phyloP scores from a whole-genome alignment of 1,139 yeast genomes.

The Pichia sp. region DNA sequence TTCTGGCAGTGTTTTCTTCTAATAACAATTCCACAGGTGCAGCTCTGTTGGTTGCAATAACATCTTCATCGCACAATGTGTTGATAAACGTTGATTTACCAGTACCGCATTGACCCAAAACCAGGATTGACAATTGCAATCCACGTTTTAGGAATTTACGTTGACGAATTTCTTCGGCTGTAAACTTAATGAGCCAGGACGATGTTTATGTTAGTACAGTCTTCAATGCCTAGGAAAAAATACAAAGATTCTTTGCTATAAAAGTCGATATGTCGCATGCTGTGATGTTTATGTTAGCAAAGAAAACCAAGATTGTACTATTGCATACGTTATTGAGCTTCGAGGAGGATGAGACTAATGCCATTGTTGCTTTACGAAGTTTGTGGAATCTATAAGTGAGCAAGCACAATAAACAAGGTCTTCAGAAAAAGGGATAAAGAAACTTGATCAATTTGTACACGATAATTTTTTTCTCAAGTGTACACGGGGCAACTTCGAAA shows the following conservation, averaged over 20 bases:
- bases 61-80: conserved; percentile 46
- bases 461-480: background rate
- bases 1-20: conserved; percentile 27
- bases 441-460: background rate
- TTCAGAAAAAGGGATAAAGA: background rate
- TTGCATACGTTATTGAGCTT: conserved; percentile 11
- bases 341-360: conserved; percentile 1
- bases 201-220: background rate
- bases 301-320: background rate
- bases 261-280: no score
- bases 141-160: conserved; percentile 57
- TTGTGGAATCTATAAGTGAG: background rate
- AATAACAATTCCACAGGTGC: conserved; percentile 25
- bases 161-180: conserved; percentile 48
- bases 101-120: conserved; percentile 58
- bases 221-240: background rate
- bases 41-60: conserved; percentile 25
- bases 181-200: conserved; percentile 22
- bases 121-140: conserved; percentile 51
- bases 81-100: conserved; percentile 64
- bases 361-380: background rate
- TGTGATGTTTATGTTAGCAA: background rate
- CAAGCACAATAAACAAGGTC: background rate
- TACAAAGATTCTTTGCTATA: no score
- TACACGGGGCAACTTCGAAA: background rate